A percentile compares a stretch with the other conserved stretches of the same genome.
These are phyloP conservation scores for Amborella trichopoda DNA, from an alignment of 164 flowering plant genomes.

Conservation along the genomic window DNA sequence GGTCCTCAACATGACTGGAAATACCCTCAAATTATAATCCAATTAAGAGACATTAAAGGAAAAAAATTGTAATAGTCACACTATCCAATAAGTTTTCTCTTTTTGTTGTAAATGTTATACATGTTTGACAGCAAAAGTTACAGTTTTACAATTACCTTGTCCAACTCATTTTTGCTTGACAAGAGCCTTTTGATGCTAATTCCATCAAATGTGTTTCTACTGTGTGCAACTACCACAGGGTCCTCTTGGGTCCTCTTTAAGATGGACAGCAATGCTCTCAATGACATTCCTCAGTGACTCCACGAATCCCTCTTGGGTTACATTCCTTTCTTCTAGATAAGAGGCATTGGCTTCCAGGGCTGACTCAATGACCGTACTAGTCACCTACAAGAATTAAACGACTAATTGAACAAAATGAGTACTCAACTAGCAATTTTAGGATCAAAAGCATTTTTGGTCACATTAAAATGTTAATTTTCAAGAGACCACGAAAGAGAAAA, in stretches of 20 bases:
- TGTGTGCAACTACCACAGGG: constrained; percentile 92
- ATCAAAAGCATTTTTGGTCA: too few relatives aligned
- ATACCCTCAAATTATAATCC: too few relatives aligned
- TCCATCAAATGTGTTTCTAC: constrained; percentile 80
- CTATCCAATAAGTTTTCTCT: neutral
- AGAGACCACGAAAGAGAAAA: too few relatives aligned
- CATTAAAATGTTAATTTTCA: too few relatives aligned
- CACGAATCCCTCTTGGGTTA: constrained; percentile 51
- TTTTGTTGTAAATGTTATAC: neutral
- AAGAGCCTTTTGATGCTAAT: constrained; percentile 61
- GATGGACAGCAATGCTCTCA: constrained; percentile 32
- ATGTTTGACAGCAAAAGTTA: neutral
- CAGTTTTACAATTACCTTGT: constrained; percentile 49
- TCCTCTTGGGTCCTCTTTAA: constrained; percentile 68
- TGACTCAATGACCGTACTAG: constrained; percentile 66
- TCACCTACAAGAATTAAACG: constrained; percentile 58
- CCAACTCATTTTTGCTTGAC: constrained; percentile 72
- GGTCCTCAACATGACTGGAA: too few relatives aligned
- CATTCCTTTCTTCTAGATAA: constrained; percentile 14
- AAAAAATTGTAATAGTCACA: too few relatives aligned
- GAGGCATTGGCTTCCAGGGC: constrained; percentile 23
- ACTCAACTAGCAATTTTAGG: too few relatives aligned
- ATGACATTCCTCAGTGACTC: constrained; percentile 39
- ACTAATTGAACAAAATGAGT: too few relatives aligned
- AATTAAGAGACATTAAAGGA: too few relatives aligned